Evolutionary conservation across 768 basidiomycete genomes (phyloP), one percentile per base, ranked within the genome.

Genomic region (Pleurotus pulmonarius): DNA sequence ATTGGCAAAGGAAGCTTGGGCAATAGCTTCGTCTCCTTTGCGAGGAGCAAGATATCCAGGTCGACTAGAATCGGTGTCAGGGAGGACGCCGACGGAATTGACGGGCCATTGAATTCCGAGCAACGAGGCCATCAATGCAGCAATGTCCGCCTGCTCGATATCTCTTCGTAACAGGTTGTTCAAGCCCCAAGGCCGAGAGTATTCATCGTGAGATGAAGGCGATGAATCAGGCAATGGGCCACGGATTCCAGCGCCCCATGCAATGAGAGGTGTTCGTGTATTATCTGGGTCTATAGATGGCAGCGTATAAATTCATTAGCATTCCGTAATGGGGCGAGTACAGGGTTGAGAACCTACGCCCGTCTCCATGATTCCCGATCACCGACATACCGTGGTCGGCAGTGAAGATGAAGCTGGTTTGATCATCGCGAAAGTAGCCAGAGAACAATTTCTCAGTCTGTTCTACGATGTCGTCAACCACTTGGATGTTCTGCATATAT

Each of bases 311-410:
- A 24, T 4, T 20, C 47, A 37, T 57, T 54, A 46, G 44, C 29
- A 29, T 49, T 22, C 25, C 38, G 58, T 37, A 55, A 34, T 22
- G 5, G 13, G 56, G n/a, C 51, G 8, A 29, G 11, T 3, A 44
- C 11, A 26, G 26, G 49, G 47, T 49, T 53, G 25, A 47, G 44
- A 52, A 67, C 75, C 65, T 64, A 88, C 90, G 85, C 38, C 92
- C 92, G 59, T 94, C 92, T 3, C 92, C 92, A 57, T 94, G 92
- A 64, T 93, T 94, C 11, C 92, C 92, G 54, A 92, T 87, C 29
- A 76, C 81, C 3, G 88, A 90, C 92, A 94, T 94, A 7, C 92
- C 92, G 65, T 94, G 92, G 67, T 94, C 92, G 0, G 92, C 90
- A 2, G 89, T 94, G 66, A 92, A 94, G 29, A 94, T 70, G 64